These are phyloP conservation scores for Smittium culicis DNA, from an alignment of 371 early-diverging fungal genomes.

Conservation along the genomic window DNA sequence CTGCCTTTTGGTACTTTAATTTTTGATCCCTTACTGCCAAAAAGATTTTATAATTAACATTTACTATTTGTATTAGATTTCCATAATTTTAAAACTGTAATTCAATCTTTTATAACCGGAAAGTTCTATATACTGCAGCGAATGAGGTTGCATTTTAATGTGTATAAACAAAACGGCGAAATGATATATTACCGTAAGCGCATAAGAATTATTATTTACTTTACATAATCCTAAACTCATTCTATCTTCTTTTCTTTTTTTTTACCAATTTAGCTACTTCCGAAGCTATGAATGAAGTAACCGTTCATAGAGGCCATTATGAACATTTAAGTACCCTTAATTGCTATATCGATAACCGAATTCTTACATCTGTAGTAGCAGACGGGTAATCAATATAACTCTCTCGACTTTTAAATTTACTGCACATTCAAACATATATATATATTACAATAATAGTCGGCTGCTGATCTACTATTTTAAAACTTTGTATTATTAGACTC, in stretches of 20 bases:
- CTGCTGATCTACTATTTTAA: neutral
- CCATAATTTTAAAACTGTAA: conserved; percentile 15
- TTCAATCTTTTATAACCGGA: conserved; percentile 40
- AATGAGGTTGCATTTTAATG: conserved; percentile 58
- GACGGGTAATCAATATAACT: conserved; percentile 28
- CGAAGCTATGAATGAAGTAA: conserved; percentile 77
- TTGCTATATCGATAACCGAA: conserved; percentile 59
- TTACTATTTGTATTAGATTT: conserved; percentile 17
- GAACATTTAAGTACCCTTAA: conserved; percentile 68
- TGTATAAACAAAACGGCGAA: conserved; percentile 38
- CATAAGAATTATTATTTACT: too few species aligned
- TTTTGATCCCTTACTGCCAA: too few species aligned
- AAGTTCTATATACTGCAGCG: conserved; percentile 48
- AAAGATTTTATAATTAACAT: conserved; percentile 5
- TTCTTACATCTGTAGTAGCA: conserved; percentile 76
- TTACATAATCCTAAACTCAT: too few species aligned
- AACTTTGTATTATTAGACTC: conserved; percentile 26
- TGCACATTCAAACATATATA: neutral
- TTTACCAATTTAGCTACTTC: conserved; percentile 12
- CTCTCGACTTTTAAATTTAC: neutral
- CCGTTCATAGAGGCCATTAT: conserved; percentile 70
- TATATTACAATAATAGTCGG: neutral
- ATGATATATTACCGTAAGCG: too few species aligned
- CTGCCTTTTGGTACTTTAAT: conserved; percentile 62
- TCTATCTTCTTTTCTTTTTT: too few species aligned